Percentiles rank a stretch among this genome's conserved stretches.
Conservation (phyloP, 306 rosid species). For the Hippophae tibetana region DNA sequence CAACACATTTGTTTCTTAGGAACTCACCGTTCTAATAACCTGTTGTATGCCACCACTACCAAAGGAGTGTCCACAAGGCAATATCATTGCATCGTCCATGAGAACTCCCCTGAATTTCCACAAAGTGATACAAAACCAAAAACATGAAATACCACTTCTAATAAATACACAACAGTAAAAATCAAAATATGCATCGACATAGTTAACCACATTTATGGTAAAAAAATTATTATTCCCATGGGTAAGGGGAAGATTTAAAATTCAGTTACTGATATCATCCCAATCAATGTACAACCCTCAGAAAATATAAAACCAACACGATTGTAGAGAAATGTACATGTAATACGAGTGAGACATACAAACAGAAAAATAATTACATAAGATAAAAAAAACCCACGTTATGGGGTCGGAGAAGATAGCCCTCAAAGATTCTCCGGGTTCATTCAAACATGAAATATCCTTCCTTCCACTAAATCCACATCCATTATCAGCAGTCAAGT, state of each 20-base stretch:
- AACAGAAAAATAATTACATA: neutral
- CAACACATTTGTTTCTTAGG: conserved; percentile 16
- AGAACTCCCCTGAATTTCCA: conserved; percentile 65
- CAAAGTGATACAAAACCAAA: conserved; percentile 9
- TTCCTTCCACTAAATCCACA: conserved; percentile 84
- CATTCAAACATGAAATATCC: conserved; percentile 43
- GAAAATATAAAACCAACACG: too few relatives aligned
- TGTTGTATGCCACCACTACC: conserved; percentile 83
- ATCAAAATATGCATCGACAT: too few relatives aligned
- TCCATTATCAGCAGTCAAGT: conserved; percentile 51
- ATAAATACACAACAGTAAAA: too few relatives aligned
- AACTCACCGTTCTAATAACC: conserved; percentile 84
- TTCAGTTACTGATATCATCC: too few relatives aligned
- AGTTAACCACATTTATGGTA: too few relatives aligned
- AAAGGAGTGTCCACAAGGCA: conserved; percentile 98
- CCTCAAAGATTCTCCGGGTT: conserved; percentile 81
- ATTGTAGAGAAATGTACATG: too few relatives aligned
- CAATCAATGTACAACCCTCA: too few relatives aligned
- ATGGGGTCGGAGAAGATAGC: conserved; percentile 78
- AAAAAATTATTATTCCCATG: too few relatives aligned
- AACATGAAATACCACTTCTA: neutral
- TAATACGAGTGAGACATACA: neutral
- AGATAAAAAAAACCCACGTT: conserved; percentile 50
- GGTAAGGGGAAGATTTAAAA: too few relatives aligned
- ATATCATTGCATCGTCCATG: conserved; percentile 97